Conservation (phyloP, 441 rosid species). For the Adansonia rubrostipa region DNA sequence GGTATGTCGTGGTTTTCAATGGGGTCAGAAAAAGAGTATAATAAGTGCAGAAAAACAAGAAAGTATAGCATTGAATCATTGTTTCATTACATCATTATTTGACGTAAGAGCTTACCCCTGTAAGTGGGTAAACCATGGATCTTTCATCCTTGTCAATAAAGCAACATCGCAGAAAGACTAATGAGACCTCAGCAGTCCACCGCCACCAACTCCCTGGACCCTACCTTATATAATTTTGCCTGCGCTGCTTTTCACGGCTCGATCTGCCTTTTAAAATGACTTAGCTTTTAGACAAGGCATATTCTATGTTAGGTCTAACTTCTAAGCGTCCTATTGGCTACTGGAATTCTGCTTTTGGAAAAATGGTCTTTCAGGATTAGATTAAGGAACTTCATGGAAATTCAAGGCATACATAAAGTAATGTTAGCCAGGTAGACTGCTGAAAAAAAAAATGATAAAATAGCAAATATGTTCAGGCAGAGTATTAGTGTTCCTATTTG, state of each 20-base stretch:
- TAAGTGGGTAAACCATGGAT: background rate
- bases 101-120: background rate
- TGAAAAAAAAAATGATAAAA: background rate
- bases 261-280: background rate
- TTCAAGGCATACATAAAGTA: background rate
- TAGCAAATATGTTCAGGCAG: no score
- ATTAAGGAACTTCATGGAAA: background rate
- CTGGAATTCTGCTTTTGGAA: background rate
- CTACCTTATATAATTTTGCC: background rate
- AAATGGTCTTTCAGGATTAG: background rate
- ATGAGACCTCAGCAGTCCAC: background rate
- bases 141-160: background rate
- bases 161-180: background rate
- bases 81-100: slow-evolving; percentile 10
- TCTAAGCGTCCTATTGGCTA: background rate
- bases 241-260: background rate
- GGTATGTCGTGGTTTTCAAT: background rate
- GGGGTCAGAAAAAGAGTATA: background rate
- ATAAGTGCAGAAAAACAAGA: background rate
- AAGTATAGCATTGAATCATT: background rate
- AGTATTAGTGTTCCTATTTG: no score
- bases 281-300: background rate
- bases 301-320: background rate
- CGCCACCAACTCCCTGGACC: background rate
- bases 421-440: background rate